These are phyloP conservation scores for Cutaneotrichosporon cutaneum DNA, from an alignment of 1,284 basidiomycete genomes.

Conservation along the genomic window DNA sequence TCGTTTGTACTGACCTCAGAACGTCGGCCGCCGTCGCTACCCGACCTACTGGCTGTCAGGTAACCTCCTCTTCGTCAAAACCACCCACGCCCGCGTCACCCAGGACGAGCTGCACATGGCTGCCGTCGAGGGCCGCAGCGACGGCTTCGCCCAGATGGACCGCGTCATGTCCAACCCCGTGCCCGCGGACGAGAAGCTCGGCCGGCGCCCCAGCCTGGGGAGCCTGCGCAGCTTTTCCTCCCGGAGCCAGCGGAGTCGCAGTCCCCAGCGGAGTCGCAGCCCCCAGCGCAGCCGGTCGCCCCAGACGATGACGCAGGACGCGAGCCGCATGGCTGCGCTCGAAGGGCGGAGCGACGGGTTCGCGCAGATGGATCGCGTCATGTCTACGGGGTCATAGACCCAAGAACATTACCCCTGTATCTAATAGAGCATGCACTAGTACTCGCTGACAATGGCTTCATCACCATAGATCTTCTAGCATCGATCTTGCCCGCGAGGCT, in stretches of 20 bases:
- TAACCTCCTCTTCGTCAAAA: conserved; percentile 14
- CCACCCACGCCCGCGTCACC: not conserved
- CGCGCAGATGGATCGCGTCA: conserved; percentile 4
- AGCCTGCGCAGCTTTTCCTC: not conserved
- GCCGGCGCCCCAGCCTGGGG: not conserved
- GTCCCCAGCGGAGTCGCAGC: not conserved
- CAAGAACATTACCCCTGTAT: no score
- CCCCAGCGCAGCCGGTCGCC: not conserved
- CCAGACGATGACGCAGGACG: not conserved
- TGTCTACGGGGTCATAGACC: not conserved
- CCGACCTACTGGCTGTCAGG: conserved; percentile 58
- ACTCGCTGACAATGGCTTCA: no score
- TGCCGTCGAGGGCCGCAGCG: conserved; percentile 18
- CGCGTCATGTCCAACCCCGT: not conserved
- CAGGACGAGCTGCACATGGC: conserved; percentile 13
- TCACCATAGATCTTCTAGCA: no score
- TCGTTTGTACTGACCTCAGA: conserved; percentile 31
- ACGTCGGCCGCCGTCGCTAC: conserved; percentile 60
- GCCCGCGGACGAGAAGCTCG: not conserved
- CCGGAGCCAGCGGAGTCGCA: not conserved
- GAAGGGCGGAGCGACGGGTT: conserved; percentile 19
- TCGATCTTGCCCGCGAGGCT: no score
- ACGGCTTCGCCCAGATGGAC: conserved; percentile 12
- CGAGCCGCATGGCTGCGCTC: conserved; percentile 12
- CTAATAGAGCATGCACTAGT: no score